phyloP scores from a whole-genome alignment of 768 basidiomycete genomes.

The Leccinum imitatum region DNA sequence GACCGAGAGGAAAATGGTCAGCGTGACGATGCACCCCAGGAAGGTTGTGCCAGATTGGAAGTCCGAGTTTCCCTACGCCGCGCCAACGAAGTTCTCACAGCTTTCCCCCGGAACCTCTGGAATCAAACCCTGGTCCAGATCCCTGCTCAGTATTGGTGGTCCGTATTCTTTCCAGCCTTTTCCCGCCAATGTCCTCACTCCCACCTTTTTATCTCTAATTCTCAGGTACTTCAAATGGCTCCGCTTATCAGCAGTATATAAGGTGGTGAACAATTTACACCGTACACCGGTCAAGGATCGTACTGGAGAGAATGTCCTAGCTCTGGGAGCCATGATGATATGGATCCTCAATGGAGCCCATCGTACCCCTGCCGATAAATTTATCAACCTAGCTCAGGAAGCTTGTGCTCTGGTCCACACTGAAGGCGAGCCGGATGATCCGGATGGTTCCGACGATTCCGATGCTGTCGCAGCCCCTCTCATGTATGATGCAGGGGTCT shows the following conservation, averaged over 20 bases:
- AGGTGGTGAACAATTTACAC: not conserved
- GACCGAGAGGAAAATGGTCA: not conserved
- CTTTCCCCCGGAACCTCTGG: not conserved
- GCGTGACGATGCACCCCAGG: not conserved
- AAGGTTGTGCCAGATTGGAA: conserved; percentile 8
- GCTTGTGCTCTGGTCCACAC: not conserved
- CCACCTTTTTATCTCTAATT: not conserved
- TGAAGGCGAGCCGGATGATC: not conserved
- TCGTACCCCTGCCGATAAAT: not conserved
- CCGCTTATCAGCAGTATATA: not conserved
- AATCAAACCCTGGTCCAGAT: conserved; percentile 1
- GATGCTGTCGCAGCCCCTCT: not conserved
- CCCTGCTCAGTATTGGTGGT: conserved; percentile 4
- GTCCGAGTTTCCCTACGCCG: not conserved
- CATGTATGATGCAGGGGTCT: conserved; percentile 8
- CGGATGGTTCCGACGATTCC: not conserved
- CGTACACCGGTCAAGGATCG: not conserved
- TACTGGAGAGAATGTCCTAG: not conserved
- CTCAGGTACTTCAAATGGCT: conserved; percentile 12
- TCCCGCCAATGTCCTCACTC: not conserved
- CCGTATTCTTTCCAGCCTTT: not conserved
- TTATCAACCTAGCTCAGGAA: not conserved
- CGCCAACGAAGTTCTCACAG: not conserved
- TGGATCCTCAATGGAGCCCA: conserved; percentile 9
- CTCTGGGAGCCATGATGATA: conserved; percentile 1